A percentile compares a stretch with the other conserved stretches of the same genome.
phyloP scores from a whole-genome alignment of 257 asterid genomes.

The Solanum pimpinellifolium region DNA sequence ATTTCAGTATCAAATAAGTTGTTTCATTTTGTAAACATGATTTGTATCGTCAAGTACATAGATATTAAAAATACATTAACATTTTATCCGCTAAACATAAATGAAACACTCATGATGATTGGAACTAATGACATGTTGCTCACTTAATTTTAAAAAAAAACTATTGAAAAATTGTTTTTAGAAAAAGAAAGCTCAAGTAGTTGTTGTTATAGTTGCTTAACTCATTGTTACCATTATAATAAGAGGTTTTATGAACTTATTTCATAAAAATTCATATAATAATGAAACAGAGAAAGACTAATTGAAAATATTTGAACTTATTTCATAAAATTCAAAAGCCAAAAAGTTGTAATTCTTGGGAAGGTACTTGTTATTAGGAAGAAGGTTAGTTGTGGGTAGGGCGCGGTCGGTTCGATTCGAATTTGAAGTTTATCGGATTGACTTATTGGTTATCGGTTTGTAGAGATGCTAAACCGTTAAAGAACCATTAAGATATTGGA shows the following conservation, averaged over 20 bases:
- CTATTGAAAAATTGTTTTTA: neutral
- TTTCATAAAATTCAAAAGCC: conserved; percentile 1
- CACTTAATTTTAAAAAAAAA: neutral
- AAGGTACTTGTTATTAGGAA: conserved; percentile 22
- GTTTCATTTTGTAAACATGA: neutral
- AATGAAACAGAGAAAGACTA: too few species aligned
- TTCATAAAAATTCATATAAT: neutral
- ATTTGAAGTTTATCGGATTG: too few species aligned
- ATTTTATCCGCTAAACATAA: neutral
- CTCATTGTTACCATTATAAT: neutral
- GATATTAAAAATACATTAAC: neutral
- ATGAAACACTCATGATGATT: neutral
- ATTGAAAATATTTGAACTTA: too few species aligned
- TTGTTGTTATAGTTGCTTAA: neutral
- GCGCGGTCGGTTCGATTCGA: too few species aligned
- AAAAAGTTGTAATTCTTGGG: conserved; percentile 52
- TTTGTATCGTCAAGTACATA: neutral
- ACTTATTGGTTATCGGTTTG: too few species aligned
- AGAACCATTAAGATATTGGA: too few species aligned
- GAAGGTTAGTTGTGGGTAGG: neutral
- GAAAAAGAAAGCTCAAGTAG: neutral
- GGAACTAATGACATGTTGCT: neutral
- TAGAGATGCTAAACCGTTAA: too few species aligned
- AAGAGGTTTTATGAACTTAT: neutral
- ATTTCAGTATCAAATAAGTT: neutral